Conservation (phyloP, 2,329 filamentous ascomycete genomes). For the Akanthomyces lecanii region DNA sequence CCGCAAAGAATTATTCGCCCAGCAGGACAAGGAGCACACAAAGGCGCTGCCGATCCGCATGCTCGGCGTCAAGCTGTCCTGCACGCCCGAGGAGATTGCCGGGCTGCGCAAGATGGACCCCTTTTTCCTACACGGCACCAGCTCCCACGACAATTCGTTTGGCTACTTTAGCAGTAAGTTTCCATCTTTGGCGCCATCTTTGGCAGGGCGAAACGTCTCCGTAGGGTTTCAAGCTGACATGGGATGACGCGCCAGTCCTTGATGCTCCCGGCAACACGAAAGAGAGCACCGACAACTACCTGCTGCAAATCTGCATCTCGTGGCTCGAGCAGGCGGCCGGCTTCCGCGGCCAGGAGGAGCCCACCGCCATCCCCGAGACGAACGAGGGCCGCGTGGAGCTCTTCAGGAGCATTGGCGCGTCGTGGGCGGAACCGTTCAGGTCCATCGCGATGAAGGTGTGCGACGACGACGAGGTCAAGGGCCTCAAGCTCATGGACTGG, state of each 20-base stretch:
- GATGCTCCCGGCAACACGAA: slow-evolving; percentile 43
- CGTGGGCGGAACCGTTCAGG: slow-evolving; percentile 48
- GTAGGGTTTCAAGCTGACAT: rapidly evolving
- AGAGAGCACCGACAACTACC: slow-evolving; percentile 33
- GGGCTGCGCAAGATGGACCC: slow-evolving; percentile 46
- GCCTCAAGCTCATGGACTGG: slow-evolving; percentile 46
- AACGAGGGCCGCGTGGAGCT: slow-evolving; percentile 37
- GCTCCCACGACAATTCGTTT: slow-evolving; percentile 49
- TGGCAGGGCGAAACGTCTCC: no score
- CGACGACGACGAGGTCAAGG: slow-evolving; percentile 37
- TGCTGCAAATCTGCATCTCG: slow-evolving; percentile 47
- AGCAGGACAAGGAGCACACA: slow-evolving; percentile 26
- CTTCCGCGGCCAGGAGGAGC: slow-evolving; percentile 28
- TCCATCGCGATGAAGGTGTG: slow-evolving; percentile 39
- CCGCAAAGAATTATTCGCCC: slow-evolving; percentile 35
- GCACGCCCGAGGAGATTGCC: slow-evolving; percentile 37
- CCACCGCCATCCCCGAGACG: slow-evolving; percentile 37
- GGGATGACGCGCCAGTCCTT: slow-evolving; percentile 34
- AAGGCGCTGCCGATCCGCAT: slow-evolving; percentile 44
- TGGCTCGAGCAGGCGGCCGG: slow-evolving; percentile 42
- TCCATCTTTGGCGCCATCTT: no score
- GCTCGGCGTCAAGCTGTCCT: slow-evolving; percentile 42
- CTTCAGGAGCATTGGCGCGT: slow-evolving; percentile 39
- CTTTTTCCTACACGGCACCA: slow-evolving; percentile 49
- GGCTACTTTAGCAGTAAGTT: slow-evolving; percentile 48